Base-by-base conservation (phyloP, 306 rosid genomes). In the Inga laurina region DNA sequence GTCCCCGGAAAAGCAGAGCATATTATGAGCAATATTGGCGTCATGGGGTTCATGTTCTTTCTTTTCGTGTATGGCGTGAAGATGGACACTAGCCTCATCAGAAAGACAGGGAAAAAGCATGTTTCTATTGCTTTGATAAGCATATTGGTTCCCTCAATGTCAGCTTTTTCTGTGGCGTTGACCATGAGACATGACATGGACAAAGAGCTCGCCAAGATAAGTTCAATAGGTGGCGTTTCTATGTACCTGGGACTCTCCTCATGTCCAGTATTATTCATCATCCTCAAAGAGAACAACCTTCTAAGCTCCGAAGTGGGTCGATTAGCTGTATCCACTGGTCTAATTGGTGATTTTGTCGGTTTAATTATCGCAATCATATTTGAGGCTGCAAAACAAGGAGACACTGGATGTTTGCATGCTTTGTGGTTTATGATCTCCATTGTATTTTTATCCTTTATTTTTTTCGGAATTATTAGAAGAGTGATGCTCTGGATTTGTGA, bases 211-310 rank as follows among this genome's bases (percentile, higher is more conserved):
- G 85, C 91, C 7, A 77, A 67, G 39, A 0, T 90, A 22, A n/a
- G 92, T 12, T 84, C 98, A 16, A 3, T 95, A 0, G 97, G 94
- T 10, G 82, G 82, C 12, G 8, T 92, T 6, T 14, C 92, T 4
- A 70, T 87, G 2, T 77, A 84, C 65, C 3, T 93, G 3, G 90
- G 90, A n/a, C 84, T 86, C 67, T 86, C 93, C 0, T 54, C 91
- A 14, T 93, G 92, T 79, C 94, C 90, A 0, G 85, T 83, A 1
- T 43, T 95, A 8, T 84, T 82, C 82, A 74, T 74, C 24, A 22
- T 89, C 9, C 90, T 95, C 0, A 76, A 83, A 76, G 98, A 95
- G 82, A 87, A 91, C 37, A 93, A 95, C 66, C 98, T 93, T 21
- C 41, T 95, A 4, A 93, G 91, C 79, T 93, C 99, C 0, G 97